Evolutionary conservation across 2,329 filamentous ascomycete genomes (phyloP), one percentile per base, ranked within the genome.

Genomic region (Blumeriella jaapii): DNA sequence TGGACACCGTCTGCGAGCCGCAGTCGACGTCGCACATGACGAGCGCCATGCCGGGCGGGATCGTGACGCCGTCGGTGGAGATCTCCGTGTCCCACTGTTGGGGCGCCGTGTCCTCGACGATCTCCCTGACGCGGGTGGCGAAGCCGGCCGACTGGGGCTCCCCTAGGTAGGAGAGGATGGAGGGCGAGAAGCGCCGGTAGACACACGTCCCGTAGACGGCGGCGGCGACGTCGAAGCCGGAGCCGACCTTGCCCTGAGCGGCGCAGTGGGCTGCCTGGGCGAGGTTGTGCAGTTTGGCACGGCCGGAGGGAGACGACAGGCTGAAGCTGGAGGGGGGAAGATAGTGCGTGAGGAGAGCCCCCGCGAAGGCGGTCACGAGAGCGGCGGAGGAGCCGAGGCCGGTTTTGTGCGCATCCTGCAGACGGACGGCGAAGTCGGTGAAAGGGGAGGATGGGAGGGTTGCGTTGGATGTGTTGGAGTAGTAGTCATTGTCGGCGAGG

Each of bases 1-100:
- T 96, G 10, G 85, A 74, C 0, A 93, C 87, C 6, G 89, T 96
- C 63, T 93, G 74, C 31, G 80, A 89, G 19, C 91, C 91, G 55
- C 87, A 94, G 56, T 93, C 84, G 5, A 98, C 91, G 55, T 98
- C 91, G 54, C 86, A 94, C 79, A 98, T 91, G 41, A 93, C 73
- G 47, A 96, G 66, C 15, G 80, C 71, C 47, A 93, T 63, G 1
- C 83, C 84, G 1, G 58, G 51, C 0, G 89, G 87, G 39, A 96
- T 67, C 41, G 67, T 69, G 34, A 89, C 75, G 11, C 67, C 71
- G 4, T 78, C 74, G 50, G 84, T 80, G 19, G 62, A 60, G 31
- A 93, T 76, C 51, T 86, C 75, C 0, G 77, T 78, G 51, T 96
- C 87, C 91, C 91, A 98, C 15, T 61, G 60, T 3, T 56, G 3